These are phyloP conservation scores for Piedraia hortae DNA, from an alignment of 2,329 filamentous ascomycete genomes.

Conservation along the genomic window DNA sequence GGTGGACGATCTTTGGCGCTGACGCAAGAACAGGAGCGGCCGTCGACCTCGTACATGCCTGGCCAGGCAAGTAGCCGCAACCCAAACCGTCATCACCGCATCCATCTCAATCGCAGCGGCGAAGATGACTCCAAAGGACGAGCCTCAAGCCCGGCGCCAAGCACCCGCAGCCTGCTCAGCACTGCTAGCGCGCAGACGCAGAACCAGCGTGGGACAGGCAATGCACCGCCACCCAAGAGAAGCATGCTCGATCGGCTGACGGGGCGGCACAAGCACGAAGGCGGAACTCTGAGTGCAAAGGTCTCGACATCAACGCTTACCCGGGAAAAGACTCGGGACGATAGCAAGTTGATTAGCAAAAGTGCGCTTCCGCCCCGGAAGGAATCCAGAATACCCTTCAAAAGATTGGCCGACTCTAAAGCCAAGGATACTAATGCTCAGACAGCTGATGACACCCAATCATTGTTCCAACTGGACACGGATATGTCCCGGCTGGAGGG, in stretches of 20 bases:
- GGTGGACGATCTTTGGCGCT: constrained; percentile 25
- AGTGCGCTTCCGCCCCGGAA: constrained; percentile 3
- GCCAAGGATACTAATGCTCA: constrained; percentile 18
- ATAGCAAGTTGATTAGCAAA: constrained; percentile 7
- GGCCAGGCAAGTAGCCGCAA: constrained; percentile 24
- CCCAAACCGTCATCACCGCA: constrained; percentile 23
- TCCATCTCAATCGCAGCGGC: too few species aligned
- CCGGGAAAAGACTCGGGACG: constrained; percentile 9
- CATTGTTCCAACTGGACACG: constrained; percentile 55
- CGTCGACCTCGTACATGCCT: constrained; percentile 30
- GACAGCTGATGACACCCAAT: constrained; percentile 11
- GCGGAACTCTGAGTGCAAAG: too few species aligned
- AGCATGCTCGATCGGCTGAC: constrained; percentile 27
- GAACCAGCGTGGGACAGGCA: constrained; percentile 21
- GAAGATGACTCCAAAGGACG: constrained; percentile 30
- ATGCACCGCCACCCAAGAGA: constrained; percentile 19
- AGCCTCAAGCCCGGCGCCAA: constrained; percentile 60
- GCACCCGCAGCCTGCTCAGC: constrained; percentile 36
- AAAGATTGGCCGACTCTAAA: too few species aligned
- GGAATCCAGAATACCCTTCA: constrained; percentile 25
- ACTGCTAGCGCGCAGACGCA: too few species aligned
- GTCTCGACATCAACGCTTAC: too few species aligned
- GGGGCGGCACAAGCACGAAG: constrained; percentile 20
- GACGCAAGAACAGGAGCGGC: constrained; percentile 50
- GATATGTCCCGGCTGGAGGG: constrained; percentile 78